Conservation (phyloP, 1,284 basidiomycete genomes). For the Lentinula novae-zelandiae region DNA sequence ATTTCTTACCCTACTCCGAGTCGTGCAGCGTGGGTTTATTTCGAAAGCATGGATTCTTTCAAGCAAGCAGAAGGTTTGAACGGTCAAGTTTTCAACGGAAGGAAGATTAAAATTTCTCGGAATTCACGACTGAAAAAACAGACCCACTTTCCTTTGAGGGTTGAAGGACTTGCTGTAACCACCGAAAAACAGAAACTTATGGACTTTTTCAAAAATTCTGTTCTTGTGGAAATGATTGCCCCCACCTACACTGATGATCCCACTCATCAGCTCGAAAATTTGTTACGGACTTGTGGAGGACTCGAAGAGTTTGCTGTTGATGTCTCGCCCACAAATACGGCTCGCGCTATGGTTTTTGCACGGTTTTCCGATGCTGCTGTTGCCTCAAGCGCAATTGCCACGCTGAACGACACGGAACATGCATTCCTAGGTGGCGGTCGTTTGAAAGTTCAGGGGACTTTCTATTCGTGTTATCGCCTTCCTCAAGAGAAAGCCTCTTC, state of each 20-base stretch:
- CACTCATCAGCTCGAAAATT: constrained; percentile 25
- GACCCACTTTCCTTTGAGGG: constrained; percentile 30
- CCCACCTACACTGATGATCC: constrained; percentile 31
- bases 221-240: constrained; percentile 20
- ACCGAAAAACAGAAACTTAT: constrained; percentile 26
- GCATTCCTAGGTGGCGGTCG: constrained; percentile 29
- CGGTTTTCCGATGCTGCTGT: constrained; percentile 26
- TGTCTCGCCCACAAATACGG: constrained; percentile 20
- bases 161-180: constrained; percentile 33
- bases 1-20: constrained; percentile 38
- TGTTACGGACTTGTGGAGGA: constrained; percentile 26
- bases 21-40: constrained; percentile 38
- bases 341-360: constrained; percentile 31
- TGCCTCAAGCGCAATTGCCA: constrained; percentile 24
- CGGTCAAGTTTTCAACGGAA: constrained; percentile 29
- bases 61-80: constrained; percentile 35
- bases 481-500: background rate
- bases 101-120: constrained; percentile 34
- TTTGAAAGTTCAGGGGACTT: constrained; percentile 29
- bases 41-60: constrained; percentile 32
- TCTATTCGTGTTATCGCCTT: constrained; percentile 18
- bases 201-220: constrained; percentile 25
- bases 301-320: constrained; percentile 30
- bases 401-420: constrained; percentile 24
- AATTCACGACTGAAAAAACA: constrained; percentile 28